phyloP scores from a whole-genome alignment of 805 yeast species.

The Ogataea trehaloabstinens region DNA sequence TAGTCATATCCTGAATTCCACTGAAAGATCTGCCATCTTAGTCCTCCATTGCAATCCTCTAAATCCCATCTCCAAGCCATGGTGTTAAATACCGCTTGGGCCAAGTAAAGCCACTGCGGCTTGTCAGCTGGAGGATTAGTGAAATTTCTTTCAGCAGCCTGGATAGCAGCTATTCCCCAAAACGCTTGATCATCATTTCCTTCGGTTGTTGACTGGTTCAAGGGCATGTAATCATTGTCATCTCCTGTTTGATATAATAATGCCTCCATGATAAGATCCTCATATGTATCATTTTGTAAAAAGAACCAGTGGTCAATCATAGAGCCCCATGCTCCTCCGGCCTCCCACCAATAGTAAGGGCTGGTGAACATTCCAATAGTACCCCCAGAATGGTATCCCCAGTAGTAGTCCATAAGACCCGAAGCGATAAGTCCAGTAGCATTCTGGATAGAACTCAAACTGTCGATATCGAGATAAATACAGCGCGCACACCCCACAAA shows the following conservation, averaged over 20 bases:
- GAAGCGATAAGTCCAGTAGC: slow-evolving; percentile 52
- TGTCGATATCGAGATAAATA: slow-evolving; percentile 36
- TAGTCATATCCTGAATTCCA: slow-evolving; percentile 95
- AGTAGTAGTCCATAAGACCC: slow-evolving; percentile 70
- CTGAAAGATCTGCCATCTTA: slow-evolving; percentile 93
- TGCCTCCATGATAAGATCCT: slow-evolving; percentile 55
- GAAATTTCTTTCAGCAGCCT: slow-evolving; percentile 88
- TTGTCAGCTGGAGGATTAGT: slow-evolving; percentile 58
- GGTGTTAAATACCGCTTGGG: slow-evolving; percentile 88
- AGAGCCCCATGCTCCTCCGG: slow-evolving; percentile 94
- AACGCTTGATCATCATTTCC: slow-evolving; percentile 98
- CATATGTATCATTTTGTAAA: slow-evolving; percentile 69
- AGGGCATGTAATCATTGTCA: slow-evolving; percentile 77
- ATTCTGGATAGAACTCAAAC: slow-evolving; percentile 43
- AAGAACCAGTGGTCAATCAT: slow-evolving; percentile 75
- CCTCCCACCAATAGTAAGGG: slow-evolving; percentile 99
- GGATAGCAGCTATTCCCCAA: slow-evolving; percentile 93
- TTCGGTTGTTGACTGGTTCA: slow-evolving; percentile 85
- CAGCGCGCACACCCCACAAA: slow-evolving; percentile 11
- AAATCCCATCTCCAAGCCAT: slow-evolving; percentile 90
- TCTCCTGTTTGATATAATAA: slow-evolving; percentile 72
- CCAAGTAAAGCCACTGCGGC: slow-evolving; percentile 78
- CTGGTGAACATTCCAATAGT: slow-evolving; percentile 80
- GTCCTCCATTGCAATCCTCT: slow-evolving; percentile 75
- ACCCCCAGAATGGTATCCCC: slow-evolving; percentile 64